Base-by-base conservation (phyloP, 768 basidiomycete genomes). In the Termitomyces bulborhizus region DNA sequence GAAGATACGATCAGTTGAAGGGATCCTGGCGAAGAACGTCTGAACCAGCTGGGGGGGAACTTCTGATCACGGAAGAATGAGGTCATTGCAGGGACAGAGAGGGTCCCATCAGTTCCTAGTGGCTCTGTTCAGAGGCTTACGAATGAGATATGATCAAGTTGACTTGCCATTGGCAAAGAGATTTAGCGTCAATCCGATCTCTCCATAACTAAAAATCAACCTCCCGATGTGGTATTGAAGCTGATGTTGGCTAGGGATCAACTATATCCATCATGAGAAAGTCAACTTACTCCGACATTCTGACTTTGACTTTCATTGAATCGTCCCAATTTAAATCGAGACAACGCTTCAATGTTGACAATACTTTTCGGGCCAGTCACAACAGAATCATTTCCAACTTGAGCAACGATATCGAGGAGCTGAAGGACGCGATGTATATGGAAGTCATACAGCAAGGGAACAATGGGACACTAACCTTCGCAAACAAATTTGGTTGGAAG, bases 41-140 rank as follows among this genome's bases (percentile, higher is more conserved):
- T 54, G n/a, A 46, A 27, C 53, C 56, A 60, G 34, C 54, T 51
- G n/a, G 42, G 43, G 8, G 59, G 43, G 50, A 57, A 60, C 31
- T 41, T 57, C 31, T 60, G 59, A 24, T 60, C 56, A 36, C 56
- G 59, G 42, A 60, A 60, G 16, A 60, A 49, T 1, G 59, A 60
- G 16, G 59, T 60, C 56, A 60, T 44, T 9, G 56, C 48, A 12
- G 56, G 56, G 27, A 52, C 51, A 21, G 52, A 52, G 3, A 60
- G 46, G 13, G 47, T 55, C n/a, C 56, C 56, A 46, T 60, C 56
- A 18, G 59, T 60, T 36, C 59, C 59, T 60, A 32, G n/a, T 39
- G 6, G 4, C 3, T 40, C 42, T 34, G 7, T 15, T 43, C 12
- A 47, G 15, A 42, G 36, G 39, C 24, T 53, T 1, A 15, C 31